Base-by-base conservation (phyloP, 306 rosid species). In the Prosopis cineraria region DNA sequence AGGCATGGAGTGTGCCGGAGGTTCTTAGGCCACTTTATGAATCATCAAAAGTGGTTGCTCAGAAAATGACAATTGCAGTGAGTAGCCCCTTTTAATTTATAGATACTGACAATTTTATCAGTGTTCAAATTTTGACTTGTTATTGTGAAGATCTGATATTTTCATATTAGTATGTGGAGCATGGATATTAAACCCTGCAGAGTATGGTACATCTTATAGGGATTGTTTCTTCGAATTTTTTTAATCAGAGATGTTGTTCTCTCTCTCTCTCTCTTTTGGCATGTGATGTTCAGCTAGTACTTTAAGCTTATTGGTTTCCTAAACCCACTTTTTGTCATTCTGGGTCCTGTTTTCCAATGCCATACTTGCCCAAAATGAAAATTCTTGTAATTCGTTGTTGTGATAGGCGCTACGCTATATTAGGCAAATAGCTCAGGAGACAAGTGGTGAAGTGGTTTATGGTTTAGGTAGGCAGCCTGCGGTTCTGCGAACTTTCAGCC, bases 1-100 rank as follows among this genome's bases (percentile, higher is more conserved):
- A 95, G 99, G 87, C 99, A 29, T 93, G 99, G 99, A 93, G 89
- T 84, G 99, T 93, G 69, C 99, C 98, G 22, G 99, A 95, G 84
- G 99, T 95, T 82, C 81, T 93, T 63, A 92, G 98, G 43, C 99
- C 99, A 3, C 98, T 95, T 66, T 91, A 95, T 78, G 99, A 87
- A 87, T 95, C 99, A 3, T 91, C 99, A 27, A 95, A 91, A 87
- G 90, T 89, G 34, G 89, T 95, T 16, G 97, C 99, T 29, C 98
- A 95, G 78, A 95, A 89, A 83, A 85, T 87, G 90, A 93, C 99
- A 24, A 95, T 93, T 83, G 99, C 98, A 1, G 99, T 95, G 77
- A 80, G 98, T 85, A 65, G 20, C 47, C 16, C 41, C 10, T 72
- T 45, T 47, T 65, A 44, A 52, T 53, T 59, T 11, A 2, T 5